Evolutionary conservation across 2,329 filamentous ascomycete species (phyloP).

Genomic region (Myriosclerotinia scirpicola): DNA sequence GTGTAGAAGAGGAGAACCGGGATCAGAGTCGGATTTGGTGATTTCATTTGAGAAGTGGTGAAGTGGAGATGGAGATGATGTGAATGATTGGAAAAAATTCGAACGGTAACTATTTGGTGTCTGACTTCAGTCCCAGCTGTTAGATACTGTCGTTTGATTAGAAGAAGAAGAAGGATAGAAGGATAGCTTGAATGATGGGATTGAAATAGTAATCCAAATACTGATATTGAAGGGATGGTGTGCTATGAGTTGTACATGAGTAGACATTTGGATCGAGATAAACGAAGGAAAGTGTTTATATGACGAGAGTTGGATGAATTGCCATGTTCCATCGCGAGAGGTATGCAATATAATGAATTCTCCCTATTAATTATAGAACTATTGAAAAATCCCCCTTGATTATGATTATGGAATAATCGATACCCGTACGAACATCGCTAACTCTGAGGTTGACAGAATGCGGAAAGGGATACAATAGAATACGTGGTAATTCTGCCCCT

Average conservation of each 20-base stretch:
- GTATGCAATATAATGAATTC: slow-evolving; percentile 10
- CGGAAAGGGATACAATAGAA: background rate
- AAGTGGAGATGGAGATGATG: background rate
- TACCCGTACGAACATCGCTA: background rate
- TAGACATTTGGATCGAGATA: background rate
- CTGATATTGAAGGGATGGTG: background rate
- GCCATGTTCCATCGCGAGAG: background rate
- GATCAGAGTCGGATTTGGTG: background rate
- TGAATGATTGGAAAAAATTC: background rate
- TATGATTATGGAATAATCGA: background rate
- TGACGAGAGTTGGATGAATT: background rate
- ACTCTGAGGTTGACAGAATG: background rate
- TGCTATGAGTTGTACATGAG: background rate
- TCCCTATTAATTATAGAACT: background rate
- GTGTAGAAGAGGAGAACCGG: background rate
- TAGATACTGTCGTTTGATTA: background rate
- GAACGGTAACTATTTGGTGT: background rate
- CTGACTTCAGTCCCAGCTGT: background rate
- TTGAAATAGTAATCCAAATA: background rate
- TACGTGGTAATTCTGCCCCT: background rate
- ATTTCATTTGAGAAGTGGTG: background rate
- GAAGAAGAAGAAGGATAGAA: background rate
- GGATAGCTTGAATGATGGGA: background rate
- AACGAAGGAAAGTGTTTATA: background rate
- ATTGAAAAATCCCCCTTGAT: background rate